Conservation (phyloP, 2,329 filamentous ascomycete genomes). For the Fusarium sp. region DNA sequence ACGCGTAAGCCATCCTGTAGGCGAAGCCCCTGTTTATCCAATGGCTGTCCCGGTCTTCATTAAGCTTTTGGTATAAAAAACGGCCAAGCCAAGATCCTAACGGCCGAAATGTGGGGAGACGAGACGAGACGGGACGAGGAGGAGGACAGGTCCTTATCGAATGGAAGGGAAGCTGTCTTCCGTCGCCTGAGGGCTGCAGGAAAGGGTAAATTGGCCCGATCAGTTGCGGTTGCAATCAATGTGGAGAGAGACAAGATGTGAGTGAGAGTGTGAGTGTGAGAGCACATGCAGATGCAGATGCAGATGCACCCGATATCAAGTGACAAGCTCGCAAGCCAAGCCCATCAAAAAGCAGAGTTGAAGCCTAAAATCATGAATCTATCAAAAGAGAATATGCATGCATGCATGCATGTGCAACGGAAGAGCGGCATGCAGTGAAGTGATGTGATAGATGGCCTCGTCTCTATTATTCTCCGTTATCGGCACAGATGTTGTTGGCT, state of each 20-base stretch:
- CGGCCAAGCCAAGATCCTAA: conserved; percentile 26
- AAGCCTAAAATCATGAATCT: neutral
- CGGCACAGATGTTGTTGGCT: neutral
- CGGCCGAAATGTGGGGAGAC: conserved; percentile 24
- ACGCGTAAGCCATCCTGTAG: conserved; percentile 11
- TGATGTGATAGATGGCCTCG: neutral
- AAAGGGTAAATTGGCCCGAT: neutral
- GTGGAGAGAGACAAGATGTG: conserved; percentile 17
- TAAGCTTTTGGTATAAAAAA: conserved; percentile 21
- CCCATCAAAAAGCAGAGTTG: neutral
- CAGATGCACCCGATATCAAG: conserved; percentile 12
- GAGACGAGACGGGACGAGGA: neutral
- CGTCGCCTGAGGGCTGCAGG: neutral
- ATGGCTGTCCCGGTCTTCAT: neutral
- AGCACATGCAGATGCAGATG: conserved; percentile 16
- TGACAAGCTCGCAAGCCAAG: conserved; percentile 12
- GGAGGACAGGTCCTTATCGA: conserved; percentile 1
- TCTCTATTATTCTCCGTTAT: neutral
- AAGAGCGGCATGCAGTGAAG: neutral
- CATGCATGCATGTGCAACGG: neutral
- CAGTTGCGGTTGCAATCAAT: conserved; percentile 23
- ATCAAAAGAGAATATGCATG: neutral
- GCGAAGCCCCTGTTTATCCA: conserved; percentile 4
- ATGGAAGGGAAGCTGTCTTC: neutral
- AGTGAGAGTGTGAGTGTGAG: neutral